Percentiles rank a stretch among this genome's conserved stretches.
Conservation (phyloP, 2,329 filamentous ascomycete genomes). For the Botrytis cinerea region DNA sequence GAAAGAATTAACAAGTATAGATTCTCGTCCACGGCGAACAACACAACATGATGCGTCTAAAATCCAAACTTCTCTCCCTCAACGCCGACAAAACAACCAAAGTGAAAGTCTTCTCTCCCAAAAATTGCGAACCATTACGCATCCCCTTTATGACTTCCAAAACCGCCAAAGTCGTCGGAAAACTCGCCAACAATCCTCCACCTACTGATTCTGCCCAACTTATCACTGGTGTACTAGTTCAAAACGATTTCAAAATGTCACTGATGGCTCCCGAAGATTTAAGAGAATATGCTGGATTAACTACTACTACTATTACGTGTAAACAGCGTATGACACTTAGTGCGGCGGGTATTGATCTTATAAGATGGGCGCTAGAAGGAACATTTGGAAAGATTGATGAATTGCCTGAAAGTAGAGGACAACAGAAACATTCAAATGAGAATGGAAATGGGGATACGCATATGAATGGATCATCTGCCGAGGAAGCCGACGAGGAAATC, state of each 20-base stretch:
- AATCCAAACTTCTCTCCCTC: slow-evolving; percentile 90
- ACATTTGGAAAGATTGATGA: slow-evolving; percentile 88
- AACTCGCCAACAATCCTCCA: slow-evolving; percentile 79
- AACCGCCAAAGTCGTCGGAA: slow-evolving; percentile 92
- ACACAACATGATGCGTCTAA: slow-evolving; percentile 96
- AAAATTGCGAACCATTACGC: slow-evolving; percentile 91
- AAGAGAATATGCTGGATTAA: slow-evolving; percentile 93
- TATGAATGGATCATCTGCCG: slow-evolving; percentile 49
- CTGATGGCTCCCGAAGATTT: slow-evolving; percentile 97
- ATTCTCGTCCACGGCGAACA: slow-evolving; percentile 97
- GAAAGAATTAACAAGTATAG: slow-evolving; percentile 47
- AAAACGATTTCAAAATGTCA: slow-evolving; percentile 96
- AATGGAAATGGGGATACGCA: slow-evolving; percentile 39
- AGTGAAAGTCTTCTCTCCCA: slow-evolving; percentile 89
- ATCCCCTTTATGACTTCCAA: slow-evolving; percentile 97
- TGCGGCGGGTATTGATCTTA: slow-evolving; percentile 85
- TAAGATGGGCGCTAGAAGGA: slow-evolving; percentile 90
- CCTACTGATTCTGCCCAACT: slow-evolving; percentile 54
- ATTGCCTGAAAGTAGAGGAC: slow-evolving; percentile 44
- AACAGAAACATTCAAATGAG: slow-evolving; percentile 45
- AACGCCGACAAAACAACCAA: slow-evolving; percentile 77
- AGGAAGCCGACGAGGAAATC: slow-evolving; percentile 67
- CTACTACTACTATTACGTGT: slow-evolving; percentile 91
- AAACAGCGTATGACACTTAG: slow-evolving; percentile 86
- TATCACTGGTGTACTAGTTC: slow-evolving; percentile 87